Evolutionary conservation across 2,329 filamentous ascomycete genomes (phyloP), one percentile per base, ranked within the genome.

Genomic region (Fusarium torreyae): DNA sequence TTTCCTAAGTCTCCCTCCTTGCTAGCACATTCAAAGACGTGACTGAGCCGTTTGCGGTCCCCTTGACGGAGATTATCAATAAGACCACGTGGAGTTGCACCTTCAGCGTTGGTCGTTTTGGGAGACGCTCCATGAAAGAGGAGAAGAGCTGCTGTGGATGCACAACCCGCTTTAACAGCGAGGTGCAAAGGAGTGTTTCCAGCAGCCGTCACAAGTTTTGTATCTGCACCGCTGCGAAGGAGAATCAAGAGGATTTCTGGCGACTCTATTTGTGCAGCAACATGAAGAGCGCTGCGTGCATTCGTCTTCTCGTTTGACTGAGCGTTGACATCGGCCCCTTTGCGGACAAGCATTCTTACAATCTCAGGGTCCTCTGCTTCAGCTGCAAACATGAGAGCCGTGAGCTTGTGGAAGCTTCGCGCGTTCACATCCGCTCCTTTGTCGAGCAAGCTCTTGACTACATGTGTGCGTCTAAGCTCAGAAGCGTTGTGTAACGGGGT

Each of bases 401-500:
- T 61, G 33, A 57, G 40, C 8, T 20, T 22, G 22, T 18, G 50
- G 13, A 20, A 26, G 42, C 54, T 65, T 28, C 33, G 42, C 11
- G 64, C 60, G 15, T 67, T 53, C 6, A 57, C 51, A 22, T 67
- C 51, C 7, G 56, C 64, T 26, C 64, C 61, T 18, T 61, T 51
- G 8, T 46, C 40, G 7, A 65, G 44, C 5, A 67, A 51, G 7
- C 31, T 52, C 18, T 31, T 40, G 39, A 57, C 60, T 4, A 65
- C 36, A 5, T 17, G 31, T 4, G 36, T 15, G 4, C 42, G 26
- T 14, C 49, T 45, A 17, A 52, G 34, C n/a, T 57, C 43, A 8
- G 55, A 44, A 10, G 64, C 64, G n/a, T 61, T 65, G 45, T 65
- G 64, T 15, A 67, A 49, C 8, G 64, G 64, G 39, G 61, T 65